Base-by-base conservation (phyloP, 75 land plant genomes). In the Pinus tabuliformis region DNA sequence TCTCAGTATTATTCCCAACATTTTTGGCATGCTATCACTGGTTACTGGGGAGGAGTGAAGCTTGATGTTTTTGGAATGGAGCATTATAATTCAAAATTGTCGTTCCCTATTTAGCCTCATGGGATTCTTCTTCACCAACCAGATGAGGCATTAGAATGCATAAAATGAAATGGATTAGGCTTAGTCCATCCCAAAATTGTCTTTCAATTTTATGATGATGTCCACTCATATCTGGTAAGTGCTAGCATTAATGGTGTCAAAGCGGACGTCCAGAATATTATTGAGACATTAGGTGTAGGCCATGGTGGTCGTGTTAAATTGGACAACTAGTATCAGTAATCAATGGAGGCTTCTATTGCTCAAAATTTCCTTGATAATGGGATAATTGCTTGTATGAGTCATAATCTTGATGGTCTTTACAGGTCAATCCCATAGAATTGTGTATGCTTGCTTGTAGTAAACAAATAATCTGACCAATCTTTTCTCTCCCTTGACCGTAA, bases 21-120 rank as follows among this genome's bases (percentile, higher is more conserved):
- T n/a, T n/a, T n/a, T n/a, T 96, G 99, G 96, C 99, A 96, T 81
- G 96, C 99, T n/a, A 78, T 96, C 70, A 85, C 89, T 24, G 96
- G 99, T 12, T 96, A 96, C 82, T 93, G 97, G 99, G 99, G 99
- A 61, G 99, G 99, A 75, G 26, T 96, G 2, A 83, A 78, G 56
- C 91, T 89, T 17, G 91, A 86, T 33, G 81, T 80, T 56, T 18
- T 78, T 30, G 85, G 77, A 57, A 88, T 91, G 86, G 85, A 88
- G 73, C 89, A 85, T 56, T 95, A 92, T 73, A 91, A 84, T 14
- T 75, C 93, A 14, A 87, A 77, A 73, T 24, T 96, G 73, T 61
- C 86, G 3, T 91, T 91, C 81, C 96, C 97, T 20, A 78, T 91
- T 65, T 73, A 86, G 39, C 86, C 97, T 18, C 94, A 94, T 6